Evolutionary conservation across 139 green algal genomes (phyloP).

Genomic region (Klebsormidium nitens): DNA sequence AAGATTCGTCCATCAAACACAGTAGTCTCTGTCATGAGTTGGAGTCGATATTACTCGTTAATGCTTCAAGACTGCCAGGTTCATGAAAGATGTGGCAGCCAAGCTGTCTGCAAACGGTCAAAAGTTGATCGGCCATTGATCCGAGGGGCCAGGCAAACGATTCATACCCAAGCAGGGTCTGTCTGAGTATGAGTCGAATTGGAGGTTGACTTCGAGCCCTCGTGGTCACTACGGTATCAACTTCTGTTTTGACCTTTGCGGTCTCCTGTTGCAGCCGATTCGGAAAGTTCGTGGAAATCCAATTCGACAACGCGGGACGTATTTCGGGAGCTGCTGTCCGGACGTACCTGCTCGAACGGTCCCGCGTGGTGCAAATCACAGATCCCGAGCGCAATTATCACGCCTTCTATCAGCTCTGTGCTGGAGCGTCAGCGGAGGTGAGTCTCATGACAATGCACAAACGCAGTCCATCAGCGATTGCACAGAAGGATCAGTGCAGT

Average conservation of each 20-base stretch:
- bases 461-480: too few species aligned
- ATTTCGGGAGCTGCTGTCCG: slow-evolving; percentile 48
- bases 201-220: not conserved
- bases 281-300: slow-evolving; percentile 98
- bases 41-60: not conserved
- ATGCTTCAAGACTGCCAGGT: not conserved
- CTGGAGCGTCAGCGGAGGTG: slow-evolving; percentile 61
- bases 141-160: too few species aligned
- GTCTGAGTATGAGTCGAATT: not conserved
- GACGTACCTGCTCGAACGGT: slow-evolving; percentile 97
- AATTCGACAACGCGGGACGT: slow-evolving; percentile 65
- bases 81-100: not conserved
- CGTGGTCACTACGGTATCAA: not conserved
- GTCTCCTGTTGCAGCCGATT: slow-evolving; percentile 67
- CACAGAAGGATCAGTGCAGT: too few species aligned
- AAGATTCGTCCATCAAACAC: not conserved
- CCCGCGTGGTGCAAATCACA: slow-evolving; percentile 80
- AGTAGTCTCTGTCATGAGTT: not conserved
- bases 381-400: slow-evolving; percentile 98
- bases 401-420: slow-evolving; percentile 98
- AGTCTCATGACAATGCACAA: too few species aligned
- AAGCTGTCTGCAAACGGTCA: not conserved
- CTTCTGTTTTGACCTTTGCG: not conserved
- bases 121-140: too few species aligned
- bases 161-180: too few species aligned